These are phyloP conservation scores for Nothomitra cinnamomea DNA, from an alignment of 2,329 filamentous ascomycete genomes.

Conservation along the genomic window DNA sequence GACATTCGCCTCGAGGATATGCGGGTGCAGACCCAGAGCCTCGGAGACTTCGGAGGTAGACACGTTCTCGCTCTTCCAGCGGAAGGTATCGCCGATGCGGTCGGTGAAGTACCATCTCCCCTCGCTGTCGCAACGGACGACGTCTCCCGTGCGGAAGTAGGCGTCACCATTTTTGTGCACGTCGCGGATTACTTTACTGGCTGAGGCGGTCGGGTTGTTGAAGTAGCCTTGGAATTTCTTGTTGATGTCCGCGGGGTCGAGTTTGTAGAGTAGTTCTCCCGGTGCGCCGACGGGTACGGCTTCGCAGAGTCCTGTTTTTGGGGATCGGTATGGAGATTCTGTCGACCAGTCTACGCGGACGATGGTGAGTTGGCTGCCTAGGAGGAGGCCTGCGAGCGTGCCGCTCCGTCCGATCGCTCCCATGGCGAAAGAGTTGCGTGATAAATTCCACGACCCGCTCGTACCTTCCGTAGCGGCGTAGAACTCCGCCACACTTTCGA, in stretches of 20 bases:
- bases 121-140: conserved; percentile 52
- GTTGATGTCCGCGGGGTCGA: conserved; percentile 47
- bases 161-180: conserved; percentile 62
- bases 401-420: conserved; percentile 67
- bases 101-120: conserved; percentile 68
- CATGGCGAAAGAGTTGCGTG: conserved; percentile 52
- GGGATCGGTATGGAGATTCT: conserved; percentile 49
- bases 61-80: conserved; percentile 73
- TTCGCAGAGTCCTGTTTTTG: conserved; percentile 51
- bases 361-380: conserved; percentile 35
- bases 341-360: conserved; percentile 56
- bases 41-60: conserved; percentile 65
- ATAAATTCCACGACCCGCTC: conserved; percentile 53
- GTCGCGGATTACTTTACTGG: conserved; percentile 55
- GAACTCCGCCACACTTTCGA: conserved; percentile 60
- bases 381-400: conserved; percentile 36
- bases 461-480: conserved; percentile 65
- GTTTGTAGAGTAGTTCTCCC: conserved; percentile 58
- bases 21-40: conserved; percentile 47
- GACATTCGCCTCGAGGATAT: conserved; percentile 64
- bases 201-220: conserved; percentile 51
- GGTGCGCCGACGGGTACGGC: conserved; percentile 40
- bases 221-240: conserved; percentile 69
- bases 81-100: conserved; percentile 60
- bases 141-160: conserved; percentile 74